A percentile compares a stretch with the other conserved stretches of the same genome.
Evolutionary conservation across 1,139 yeast genomes (phyloP).

Genomic region (Blastobotrys malaysiensis): DNA sequence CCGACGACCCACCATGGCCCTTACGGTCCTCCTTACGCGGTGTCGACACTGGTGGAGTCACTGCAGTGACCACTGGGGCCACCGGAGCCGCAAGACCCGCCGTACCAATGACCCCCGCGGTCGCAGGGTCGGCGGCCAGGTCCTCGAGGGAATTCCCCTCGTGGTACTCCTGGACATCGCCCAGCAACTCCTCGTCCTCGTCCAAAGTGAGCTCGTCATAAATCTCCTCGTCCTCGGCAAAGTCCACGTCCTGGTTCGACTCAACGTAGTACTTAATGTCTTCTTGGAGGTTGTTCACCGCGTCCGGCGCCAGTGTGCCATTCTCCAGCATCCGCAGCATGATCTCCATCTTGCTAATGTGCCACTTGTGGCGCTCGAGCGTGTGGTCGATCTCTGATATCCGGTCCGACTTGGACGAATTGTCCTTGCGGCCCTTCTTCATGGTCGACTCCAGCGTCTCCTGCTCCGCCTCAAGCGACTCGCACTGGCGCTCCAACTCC

Average conservation of each 20-base stretch:
- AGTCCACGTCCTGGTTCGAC: conserved; percentile 92
- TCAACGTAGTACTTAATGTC: conserved; percentile 93
- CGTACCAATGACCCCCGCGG: neutral
- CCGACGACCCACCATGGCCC: neutral
- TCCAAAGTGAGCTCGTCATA: conserved; percentile 83
- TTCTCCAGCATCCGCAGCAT: conserved; percentile 75
- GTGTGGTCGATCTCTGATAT: conserved; percentile 59
- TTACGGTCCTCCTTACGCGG: neutral
- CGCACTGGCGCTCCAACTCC: conserved; percentile 78
- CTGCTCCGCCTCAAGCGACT: conserved; percentile 69
- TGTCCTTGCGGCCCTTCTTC: conserved; percentile 55
- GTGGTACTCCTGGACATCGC: conserved; percentile 42
- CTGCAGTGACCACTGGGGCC: neutral
- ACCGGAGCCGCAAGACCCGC: neutral
- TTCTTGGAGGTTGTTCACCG: conserved; percentile 74
- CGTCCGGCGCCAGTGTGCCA: conserved; percentile 77
- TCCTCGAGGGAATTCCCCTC: conserved; percentile 36
- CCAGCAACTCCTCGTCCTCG: conserved; percentile 54
- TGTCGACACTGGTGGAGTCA: neutral
- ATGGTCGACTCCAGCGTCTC: conserved; percentile 51
- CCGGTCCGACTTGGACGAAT: conserved; percentile 45
- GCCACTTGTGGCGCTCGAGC: conserved; percentile 74
- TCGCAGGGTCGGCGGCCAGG: conserved; percentile 31
- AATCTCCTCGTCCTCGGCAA: conserved; percentile 90
- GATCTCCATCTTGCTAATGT: conserved; percentile 69